These are phyloP conservation scores for Pleurotus sapidus DNA, from an alignment of 768 basidiomycete genomes.

Conservation along the genomic window DNA sequence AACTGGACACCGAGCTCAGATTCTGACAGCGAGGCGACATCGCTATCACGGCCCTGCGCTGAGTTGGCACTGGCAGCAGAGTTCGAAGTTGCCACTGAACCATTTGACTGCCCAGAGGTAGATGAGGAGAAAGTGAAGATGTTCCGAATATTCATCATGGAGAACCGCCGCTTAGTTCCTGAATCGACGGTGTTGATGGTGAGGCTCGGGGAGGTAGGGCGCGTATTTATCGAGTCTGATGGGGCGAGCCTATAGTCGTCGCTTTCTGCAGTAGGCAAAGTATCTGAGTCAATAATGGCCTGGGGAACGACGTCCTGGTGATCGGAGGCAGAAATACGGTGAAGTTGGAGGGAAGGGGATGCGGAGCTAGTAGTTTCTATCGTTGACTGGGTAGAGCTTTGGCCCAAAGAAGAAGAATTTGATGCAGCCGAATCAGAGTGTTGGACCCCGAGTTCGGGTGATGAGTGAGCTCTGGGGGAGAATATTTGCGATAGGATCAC, in stretches of 20 bases:
- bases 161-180: slow-evolving; percentile 29
- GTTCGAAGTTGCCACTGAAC: not conserved
- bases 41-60: not conserved
- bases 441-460: slow-evolving; percentile 20
- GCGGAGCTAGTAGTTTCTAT: slow-evolving; percentile 1
- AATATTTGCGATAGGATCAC: slow-evolving; percentile 36
- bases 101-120: slow-evolving; percentile 4
- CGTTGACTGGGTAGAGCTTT: not conserved
- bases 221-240: slow-evolving; percentile 5
- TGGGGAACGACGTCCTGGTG: slow-evolving; percentile 5
- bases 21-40: slow-evolving; percentile 4
- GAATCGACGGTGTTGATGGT: slow-evolving; percentile 24
- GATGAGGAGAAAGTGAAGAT: slow-evolving; percentile 33
- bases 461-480: slow-evolving; percentile 19
- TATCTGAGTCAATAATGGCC: not conserved
- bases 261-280: slow-evolving; percentile 15
- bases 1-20: slow-evolving; percentile 4
- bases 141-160: slow-evolving; percentile 33
- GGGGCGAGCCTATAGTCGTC: slow-evolving; percentile 9
- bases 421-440: slow-evolving; percentile 27
- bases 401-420: slow-evolving; percentile 18
- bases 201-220: slow-evolving; percentile 31
- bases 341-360: slow-evolving; percentile 1
- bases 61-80: slow-evolving; percentile 13
- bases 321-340: slow-evolving; percentile 7